These are phyloP conservation scores for Sequoia sempervirens DNA, from an alignment of 75 land plant species.

Conservation along the genomic window DNA sequence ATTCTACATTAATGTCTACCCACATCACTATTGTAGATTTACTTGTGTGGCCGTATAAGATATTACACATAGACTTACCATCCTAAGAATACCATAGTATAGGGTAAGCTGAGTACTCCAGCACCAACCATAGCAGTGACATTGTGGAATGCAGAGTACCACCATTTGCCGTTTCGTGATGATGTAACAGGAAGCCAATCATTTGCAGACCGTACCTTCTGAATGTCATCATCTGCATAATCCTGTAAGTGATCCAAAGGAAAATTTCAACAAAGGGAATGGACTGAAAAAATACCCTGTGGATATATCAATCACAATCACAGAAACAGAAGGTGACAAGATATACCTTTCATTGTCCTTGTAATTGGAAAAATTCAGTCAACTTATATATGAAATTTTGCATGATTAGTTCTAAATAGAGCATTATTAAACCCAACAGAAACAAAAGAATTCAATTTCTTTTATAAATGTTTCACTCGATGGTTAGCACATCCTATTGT, in stretches of 20 bases:
- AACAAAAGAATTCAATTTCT: not conserved
- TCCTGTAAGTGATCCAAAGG: not conserved
- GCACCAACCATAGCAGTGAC: slow-evolving; percentile 59
- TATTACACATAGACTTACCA: slow-evolving; percentile 27
- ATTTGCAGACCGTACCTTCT: slow-evolving; percentile 8
- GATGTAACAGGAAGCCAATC: slow-evolving; percentile 52
- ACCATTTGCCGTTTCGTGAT: slow-evolving; percentile 56
- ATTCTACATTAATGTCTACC: not conserved
- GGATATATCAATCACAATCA: not conserved
- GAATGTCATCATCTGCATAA: not conserved
- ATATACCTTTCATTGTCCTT: not conserved
- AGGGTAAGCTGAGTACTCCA: slow-evolving; percentile 43
- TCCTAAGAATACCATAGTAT: slow-evolving; percentile 52
- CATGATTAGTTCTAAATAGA: not conserved
- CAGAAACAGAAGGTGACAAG: not conserved
- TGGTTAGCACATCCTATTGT: not conserved
- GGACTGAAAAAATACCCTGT: not conserved
- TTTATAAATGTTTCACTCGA: not conserved
- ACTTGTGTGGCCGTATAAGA: not conserved
- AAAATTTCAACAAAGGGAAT: not conserved
- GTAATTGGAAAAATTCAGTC: not conserved
- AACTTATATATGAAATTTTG: no score
- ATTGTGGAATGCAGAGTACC: slow-evolving; percentile 73
- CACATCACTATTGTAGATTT: not conserved
- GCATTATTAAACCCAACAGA: not conserved